Percentiles rank a stretch among this genome's conserved stretches.
phyloP scores from a whole-genome alignment of 2,329 filamentous ascomycete species.

The Trichoderma harzianum region DNA sequence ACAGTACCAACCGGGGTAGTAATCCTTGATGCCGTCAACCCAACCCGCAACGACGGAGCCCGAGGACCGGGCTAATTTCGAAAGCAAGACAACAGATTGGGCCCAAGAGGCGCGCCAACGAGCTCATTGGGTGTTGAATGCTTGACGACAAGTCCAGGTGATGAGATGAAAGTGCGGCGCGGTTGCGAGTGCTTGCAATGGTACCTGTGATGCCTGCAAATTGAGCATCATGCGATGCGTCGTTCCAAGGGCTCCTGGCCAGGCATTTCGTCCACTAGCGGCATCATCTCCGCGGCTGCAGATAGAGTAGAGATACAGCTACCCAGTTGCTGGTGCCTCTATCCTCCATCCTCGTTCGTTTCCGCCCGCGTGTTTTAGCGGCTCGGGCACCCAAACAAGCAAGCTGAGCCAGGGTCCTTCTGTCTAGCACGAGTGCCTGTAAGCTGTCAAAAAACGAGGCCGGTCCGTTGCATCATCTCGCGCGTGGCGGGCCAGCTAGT shows the following conservation, averaged over 20 bases:
- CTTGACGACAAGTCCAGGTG: neutral
- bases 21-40: neutral
- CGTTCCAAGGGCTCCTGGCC: neutral
- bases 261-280: neutral
- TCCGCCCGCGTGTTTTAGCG: neutral
- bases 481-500: conserved; percentile 9
- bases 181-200: neutral
- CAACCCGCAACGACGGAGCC: neutral
- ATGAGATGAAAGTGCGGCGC: neutral
- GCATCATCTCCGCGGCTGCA: neutral
- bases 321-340: neutral
- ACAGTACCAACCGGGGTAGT: neutral
- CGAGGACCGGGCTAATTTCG: neutral
- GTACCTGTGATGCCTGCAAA: neutral
- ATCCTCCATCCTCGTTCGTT: neutral
- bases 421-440: neutral
- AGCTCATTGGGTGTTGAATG: neutral
- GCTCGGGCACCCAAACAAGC: neutral
- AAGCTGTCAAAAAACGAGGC: conserved; percentile 4
- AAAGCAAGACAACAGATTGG: neutral
- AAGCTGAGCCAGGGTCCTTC: neutral
- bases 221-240: neutral
- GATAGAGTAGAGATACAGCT: neutral
- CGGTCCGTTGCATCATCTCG: conserved; percentile 5
- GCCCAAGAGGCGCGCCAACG: neutral